Conservation (phyloP, 2,329 filamentous ascomycete species). For the Didymella pomorum region DNA sequence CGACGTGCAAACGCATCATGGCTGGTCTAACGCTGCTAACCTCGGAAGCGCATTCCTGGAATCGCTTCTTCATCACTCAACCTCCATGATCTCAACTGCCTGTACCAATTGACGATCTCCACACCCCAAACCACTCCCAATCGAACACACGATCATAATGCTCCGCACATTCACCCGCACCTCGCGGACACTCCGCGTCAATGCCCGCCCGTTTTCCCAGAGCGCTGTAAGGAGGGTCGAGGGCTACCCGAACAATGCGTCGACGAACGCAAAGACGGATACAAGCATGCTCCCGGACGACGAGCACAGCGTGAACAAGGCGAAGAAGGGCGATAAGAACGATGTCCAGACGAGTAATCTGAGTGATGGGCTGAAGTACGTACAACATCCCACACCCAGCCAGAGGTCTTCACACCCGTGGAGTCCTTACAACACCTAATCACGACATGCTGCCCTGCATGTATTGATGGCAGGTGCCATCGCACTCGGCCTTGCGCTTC, state of each 20-base stretch:
- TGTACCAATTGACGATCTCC: too few relatives aligned
- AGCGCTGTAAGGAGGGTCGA: slow-evolving; percentile 20
- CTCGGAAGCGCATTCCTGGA: not conserved
- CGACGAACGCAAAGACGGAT: slow-evolving; percentile 36
- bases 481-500: too few relatives aligned
- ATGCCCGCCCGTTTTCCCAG: slow-evolving; percentile 28
- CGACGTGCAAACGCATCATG: slow-evolving; percentile 29
- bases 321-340: slow-evolving; percentile 44
- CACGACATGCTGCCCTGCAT: too few relatives aligned
- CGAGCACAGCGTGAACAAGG: slow-evolving; percentile 27
- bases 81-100: not conserved
- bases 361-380: slow-evolving; percentile 47
- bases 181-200: slow-evolving; percentile 15
- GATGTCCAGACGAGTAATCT: slow-evolving; percentile 47
- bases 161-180: slow-evolving; percentile 25
- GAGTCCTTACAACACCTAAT: too few relatives aligned
- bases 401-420: too few relatives aligned
- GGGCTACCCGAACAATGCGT: slow-evolving; percentile 28
- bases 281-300: slow-evolving; percentile 38
- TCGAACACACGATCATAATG: slow-evolving; percentile 10
- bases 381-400: too few relatives aligned
- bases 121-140: not conserved
- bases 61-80: not conserved
- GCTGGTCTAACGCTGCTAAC: slow-evolving; percentile 5
- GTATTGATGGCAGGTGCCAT: too few relatives aligned